Evolutionary conservation across 2,329 filamentous ascomycete species (phyloP).

Genomic region (Cladosporium sphaerospermum): DNA sequence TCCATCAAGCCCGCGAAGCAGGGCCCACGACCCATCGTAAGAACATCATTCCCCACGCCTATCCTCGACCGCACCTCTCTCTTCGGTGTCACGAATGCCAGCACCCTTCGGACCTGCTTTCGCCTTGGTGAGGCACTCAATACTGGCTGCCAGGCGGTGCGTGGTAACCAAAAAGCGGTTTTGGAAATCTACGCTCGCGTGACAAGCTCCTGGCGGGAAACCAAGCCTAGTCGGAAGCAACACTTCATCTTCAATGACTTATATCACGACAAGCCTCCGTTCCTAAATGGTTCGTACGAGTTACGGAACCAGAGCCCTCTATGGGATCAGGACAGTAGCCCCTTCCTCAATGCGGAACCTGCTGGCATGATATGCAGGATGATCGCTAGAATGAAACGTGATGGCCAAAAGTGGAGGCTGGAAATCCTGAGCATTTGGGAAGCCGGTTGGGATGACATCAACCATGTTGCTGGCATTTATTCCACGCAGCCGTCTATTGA

Average conservation of each 20-base stretch:
- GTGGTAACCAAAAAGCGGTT: conserved; percentile 44
- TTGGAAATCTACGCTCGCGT: conserved; percentile 62
- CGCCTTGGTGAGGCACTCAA: conserved; percentile 56
- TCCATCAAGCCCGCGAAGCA: conserved; percentile 4
- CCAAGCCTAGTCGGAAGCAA: conserved; percentile 41
- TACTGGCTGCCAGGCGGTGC: conserved; percentile 39
- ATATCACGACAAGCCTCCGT: conserved; percentile 53
- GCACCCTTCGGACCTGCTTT: conserved; percentile 55
- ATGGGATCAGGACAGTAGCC: conserved; percentile 39
- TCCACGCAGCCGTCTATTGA: background rate
- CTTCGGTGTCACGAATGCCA: conserved; percentile 44
- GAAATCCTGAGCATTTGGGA: conserved; percentile 47
- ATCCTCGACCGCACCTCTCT: conserved; percentile 50
- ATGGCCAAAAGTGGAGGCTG: conserved; percentile 39
- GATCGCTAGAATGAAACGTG: conserved; percentile 44
- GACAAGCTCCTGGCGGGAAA: conserved; percentile 50
- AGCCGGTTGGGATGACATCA: conserved; percentile 50
- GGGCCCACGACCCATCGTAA: conserved; percentile 39
- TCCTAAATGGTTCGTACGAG: conserved; percentile 42
- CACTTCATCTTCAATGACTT: conserved; percentile 60
- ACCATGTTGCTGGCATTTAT: conserved; percentile 43
- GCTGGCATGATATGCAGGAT: conserved; percentile 40
- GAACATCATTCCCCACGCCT: conserved; percentile 46
- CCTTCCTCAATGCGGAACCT: conserved; percentile 33
- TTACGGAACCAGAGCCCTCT: conserved; percentile 42